A percentile compares a stretch with the other conserved stretches of the same genome.
phyloP scores from a whole-genome alignment of 805 yeast species.

The Wickerhamia fluorescens region DNA sequence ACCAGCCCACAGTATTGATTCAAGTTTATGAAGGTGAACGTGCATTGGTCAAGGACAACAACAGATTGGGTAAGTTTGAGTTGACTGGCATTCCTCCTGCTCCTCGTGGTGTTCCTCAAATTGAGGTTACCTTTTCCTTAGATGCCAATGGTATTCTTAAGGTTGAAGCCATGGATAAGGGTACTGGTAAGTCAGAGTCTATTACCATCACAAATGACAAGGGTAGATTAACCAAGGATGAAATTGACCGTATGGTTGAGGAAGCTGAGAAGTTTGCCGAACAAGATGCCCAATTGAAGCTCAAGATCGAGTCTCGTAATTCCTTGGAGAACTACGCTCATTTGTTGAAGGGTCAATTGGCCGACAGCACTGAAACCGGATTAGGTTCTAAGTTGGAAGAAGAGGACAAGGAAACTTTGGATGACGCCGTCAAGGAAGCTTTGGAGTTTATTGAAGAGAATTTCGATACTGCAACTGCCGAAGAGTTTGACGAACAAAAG shows the following conservation, averaged over 20 bases:
- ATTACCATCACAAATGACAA: conserved; percentile 98
- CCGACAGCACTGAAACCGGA: conserved; percentile 30
- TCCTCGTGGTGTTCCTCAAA: conserved; percentile 98
- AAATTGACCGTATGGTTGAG: conserved; percentile 96
- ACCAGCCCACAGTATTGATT: conserved; percentile 97
- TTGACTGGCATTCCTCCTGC: conserved; percentile 97
- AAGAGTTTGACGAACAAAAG: conserved; percentile 90
- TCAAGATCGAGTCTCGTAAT: conserved; percentile 37
- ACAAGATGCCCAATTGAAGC: conserved; percentile 39
- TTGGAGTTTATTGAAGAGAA: conserved; percentile 83
- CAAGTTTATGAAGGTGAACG: conserved; percentile 99
- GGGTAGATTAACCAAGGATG: conserved; percentile 95
- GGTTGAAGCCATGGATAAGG: conserved; percentile 98
- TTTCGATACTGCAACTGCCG: conserved; percentile 79
- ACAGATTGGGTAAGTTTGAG: conserved; percentile 97
- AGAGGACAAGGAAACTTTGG: conserved; percentile 84
- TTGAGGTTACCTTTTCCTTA: conserved; percentile 97
- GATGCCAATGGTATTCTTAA: conserved; percentile 99
- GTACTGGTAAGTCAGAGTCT: conserved; percentile 97
- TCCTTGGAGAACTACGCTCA: conserved; percentile 41
- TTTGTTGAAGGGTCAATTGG: conserved; percentile 41
- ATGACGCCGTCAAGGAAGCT: conserved; percentile 82
- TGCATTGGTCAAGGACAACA: conserved; percentile 96
- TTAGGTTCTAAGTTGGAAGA: conserved; percentile 77
- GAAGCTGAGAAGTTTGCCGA: conserved; percentile 87